Percentiles rank a stretch among this genome's conserved stretches.
These are phyloP conservation scores for Pelargonium fulgidum DNA, from an alignment of 441 rosid species.

Conservation along the genomic window DNA sequence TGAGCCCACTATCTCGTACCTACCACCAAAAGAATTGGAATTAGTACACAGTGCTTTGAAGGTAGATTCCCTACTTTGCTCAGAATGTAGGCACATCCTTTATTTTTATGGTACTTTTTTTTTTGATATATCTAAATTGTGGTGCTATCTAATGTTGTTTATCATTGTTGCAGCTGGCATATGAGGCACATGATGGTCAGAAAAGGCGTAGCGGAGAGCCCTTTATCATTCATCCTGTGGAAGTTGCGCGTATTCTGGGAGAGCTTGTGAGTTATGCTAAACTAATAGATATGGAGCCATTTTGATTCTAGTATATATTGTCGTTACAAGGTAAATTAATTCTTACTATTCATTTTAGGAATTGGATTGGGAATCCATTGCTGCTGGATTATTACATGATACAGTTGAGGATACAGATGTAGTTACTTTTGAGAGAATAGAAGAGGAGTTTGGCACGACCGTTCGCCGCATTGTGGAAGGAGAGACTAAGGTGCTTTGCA, in stretches of 20 bases:
- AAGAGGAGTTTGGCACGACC: conserved; percentile 78
- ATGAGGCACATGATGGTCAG: conserved; percentile 88
- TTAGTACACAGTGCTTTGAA: conserved; percentile 66
- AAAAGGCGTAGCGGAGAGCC: conserved; percentile 92
- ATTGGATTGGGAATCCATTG: conserved; percentile 97
- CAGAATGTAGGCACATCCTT: neutral
- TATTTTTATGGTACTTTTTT: neutral
- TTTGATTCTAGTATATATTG: conserved; percentile 17
- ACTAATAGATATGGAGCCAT: conserved; percentile 14
- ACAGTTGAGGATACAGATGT: conserved; percentile 95
- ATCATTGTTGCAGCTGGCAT: conserved; percentile 64
- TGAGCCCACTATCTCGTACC: conserved; percentile 66
- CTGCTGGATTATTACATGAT: conserved; percentile 94
- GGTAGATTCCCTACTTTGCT: conserved; percentile 33
- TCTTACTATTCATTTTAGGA: conserved; percentile 44
- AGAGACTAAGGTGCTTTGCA: conserved; percentile 78
- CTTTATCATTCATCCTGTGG: conserved; percentile 88
- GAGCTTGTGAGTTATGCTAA: conserved; percentile 67
- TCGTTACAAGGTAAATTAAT: conserved; percentile 21
- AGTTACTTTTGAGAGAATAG: conserved; percentile 89
- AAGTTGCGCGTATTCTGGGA: conserved; percentile 87
- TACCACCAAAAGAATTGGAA: conserved; percentile 72
- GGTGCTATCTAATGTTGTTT: neutral
- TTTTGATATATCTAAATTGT: neutral
- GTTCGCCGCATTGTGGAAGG: conserved; percentile 95